Base-by-base conservation (phyloP, 202 grass and related monocot species). In the Cymbopogon flexuosus region DNA sequence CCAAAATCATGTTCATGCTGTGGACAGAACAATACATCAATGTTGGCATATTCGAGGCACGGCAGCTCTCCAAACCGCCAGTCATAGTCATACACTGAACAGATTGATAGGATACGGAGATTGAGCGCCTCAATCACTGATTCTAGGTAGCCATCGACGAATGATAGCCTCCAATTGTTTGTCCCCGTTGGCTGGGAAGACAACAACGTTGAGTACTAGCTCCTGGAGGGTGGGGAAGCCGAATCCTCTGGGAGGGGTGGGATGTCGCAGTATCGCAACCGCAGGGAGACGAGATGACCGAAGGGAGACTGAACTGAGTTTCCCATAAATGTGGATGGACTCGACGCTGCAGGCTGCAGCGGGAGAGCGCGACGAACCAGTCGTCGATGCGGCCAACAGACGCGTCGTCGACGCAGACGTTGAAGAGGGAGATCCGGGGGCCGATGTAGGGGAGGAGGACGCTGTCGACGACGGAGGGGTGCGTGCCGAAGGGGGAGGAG, bases 161-260 rank as follows among this genome's bases (percentile, higher is more conserved):
- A 81, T 30, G 57, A 81, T 81, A 41, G 10, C 67, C 10, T 23
- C 79, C 54, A 81, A 14, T 2, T 62, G 14, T 0, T 9, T 42
- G 6, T 6, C 27, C 16, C 24, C 54, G 1, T 47, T 21, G 7
- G 8, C 14, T 0, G 16, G 22, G 56, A 81, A 72, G 1, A 0
- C 0, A 16, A 43, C 67, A 12, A 0, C 0, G 18, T 0, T 0
- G 18, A 81, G 67, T 0, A 23, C 22, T 10, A 81, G 39, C 67
- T 47, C 27, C 54, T 45, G 1, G 10, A 80, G 78, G 10, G 27
- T 7, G n/a, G 68, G 79, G 29, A 73, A 81, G 29, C 79, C 79
- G 40, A 81, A 81, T 11, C 68, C 79, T 6, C 39, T 0, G 67
- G 68, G 29, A 81, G 57, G 43, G 39, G 29, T 10, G 79, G 79